Evolutionary conservation across 768 basidiomycete genomes (phyloP).

Genomic region (Holtermannia corniformis): DNA sequence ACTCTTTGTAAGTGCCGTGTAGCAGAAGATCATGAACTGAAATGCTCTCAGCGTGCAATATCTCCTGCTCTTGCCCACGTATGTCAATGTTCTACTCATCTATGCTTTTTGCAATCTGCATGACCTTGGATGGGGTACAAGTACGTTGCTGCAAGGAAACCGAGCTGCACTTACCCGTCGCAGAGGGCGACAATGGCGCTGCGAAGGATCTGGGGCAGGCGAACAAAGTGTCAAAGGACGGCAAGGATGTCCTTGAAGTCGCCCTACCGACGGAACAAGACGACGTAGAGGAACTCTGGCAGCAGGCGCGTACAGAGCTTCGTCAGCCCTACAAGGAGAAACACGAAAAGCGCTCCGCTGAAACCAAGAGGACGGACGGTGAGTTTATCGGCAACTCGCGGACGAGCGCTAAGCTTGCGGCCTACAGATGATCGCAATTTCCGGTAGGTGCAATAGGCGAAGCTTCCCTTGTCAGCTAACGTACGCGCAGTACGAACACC

Average conservation of each 20-base stretch:
- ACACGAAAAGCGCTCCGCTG: slow-evolving; percentile 73
- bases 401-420: slow-evolving; percentile 70
- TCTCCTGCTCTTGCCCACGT: slow-evolving; percentile 37
- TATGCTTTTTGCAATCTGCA: slow-evolving; percentile 46
- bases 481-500: slow-evolving; percentile 28
- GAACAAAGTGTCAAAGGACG: slow-evolving; percentile 74
- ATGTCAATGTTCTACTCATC: slow-evolving; percentile 39
- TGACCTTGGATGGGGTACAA: slow-evolving; percentile 79
- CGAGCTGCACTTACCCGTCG: too few species aligned
- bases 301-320: slow-evolving; percentile 61
- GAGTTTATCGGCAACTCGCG: slow-evolving; percentile 48
- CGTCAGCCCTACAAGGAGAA: slow-evolving; percentile 59
- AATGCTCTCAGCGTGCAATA: slow-evolving; percentile 24
- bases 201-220: slow-evolving; percentile 82
- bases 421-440: slow-evolving; percentile 32
- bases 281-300: slow-evolving; percentile 81
- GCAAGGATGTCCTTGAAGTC: slow-evolving; percentile 78
- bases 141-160: slow-evolving; percentile 28
- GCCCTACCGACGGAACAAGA: slow-evolving; percentile 71
- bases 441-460: slow-evolving; percentile 18
- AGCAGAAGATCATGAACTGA: not conserved
- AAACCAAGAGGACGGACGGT: slow-evolving; percentile 73
- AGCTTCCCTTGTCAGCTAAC: not conserved
- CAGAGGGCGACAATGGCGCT: slow-evolving; percentile 72
- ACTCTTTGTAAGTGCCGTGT: slow-evolving; percentile 20